Percentiles rank a stretch among this genome's conserved stretches.
These are phyloP conservation scores for Acer yangbiense DNA, from an alignment of 345 rosid species.

Conservation along the genomic window DNA sequence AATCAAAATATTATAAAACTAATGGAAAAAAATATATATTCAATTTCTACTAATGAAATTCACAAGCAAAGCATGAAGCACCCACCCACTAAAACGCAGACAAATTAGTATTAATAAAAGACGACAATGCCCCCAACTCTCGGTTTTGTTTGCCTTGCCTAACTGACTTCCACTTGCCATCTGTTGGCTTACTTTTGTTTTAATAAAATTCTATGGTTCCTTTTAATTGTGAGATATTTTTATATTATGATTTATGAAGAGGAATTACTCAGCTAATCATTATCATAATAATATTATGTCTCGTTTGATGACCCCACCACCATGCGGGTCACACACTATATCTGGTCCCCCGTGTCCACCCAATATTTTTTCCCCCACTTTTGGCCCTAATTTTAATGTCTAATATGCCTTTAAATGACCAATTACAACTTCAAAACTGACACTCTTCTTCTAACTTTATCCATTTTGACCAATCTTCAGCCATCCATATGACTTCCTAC, in stretches of 20 bases:
- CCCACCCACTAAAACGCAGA: neutral
- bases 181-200: neutral
- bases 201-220: neutral
- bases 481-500: slow-evolving; percentile 12
- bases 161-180: slow-evolving; percentile 22
- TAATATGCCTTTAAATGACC: slow-evolving; percentile 13
- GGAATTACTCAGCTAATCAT: neutral
- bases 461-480: slow-evolving; percentile 20
- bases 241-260: neutral
- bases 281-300: slow-evolving; percentile 1
- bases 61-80: neutral
- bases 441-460: neutral
- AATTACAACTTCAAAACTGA: neutral
- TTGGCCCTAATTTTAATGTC: slow-evolving; percentile 17
- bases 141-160: slow-evolving; percentile 4
- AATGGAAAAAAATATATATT: neutral
- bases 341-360: slow-evolving; percentile 20
- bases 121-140: neutral
- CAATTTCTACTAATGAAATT: neutral
- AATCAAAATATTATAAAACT: neutral
- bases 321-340: neutral
- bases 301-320: slow-evolving; percentile 15
- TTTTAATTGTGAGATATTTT: neutral
- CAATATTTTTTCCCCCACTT: slow-evolving; percentile 15
- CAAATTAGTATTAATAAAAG: neutral